Base-by-base conservation (phyloP, 768 basidiomycete genomes). In the Dioszegia aurantiaca region DNA sequence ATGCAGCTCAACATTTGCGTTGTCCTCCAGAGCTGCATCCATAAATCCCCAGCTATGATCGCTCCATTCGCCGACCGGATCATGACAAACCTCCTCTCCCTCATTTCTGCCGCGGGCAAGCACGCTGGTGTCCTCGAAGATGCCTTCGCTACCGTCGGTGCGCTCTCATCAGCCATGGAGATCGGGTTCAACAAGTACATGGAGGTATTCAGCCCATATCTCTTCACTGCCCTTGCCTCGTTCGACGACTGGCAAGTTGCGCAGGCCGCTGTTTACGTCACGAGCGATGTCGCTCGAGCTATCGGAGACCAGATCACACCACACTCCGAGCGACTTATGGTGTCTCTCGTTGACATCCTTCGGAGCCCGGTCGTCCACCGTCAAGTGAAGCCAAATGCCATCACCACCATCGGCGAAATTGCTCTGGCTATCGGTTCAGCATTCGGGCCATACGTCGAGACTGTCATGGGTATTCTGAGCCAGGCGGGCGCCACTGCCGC, bases 171-270 rank as follows among this genome's bases (percentile, higher is more conserved):
- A 17, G 62, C 65, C 31, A 42, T 56, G 4, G 64, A 69, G 56
- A 52, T 56, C 43, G 61, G 59, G 2, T 63, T 67, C 60, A 60
- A 26, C 58, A 74, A 69, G 45, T 68, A 72, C 61, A 65, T 72
- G 55, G 66, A 65, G 26, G 61, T 57, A 0, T 60, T 66, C 46
- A 37, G 45, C 19, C 62, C 59, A 11, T 91, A 81, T 81, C 82
- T 99, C 37, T 87, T 87, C 78, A 84, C 88, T 19, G 94, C 94
- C 19, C 85, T 99, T 64, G 87, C 88, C 67, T 84, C 89, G 0
- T 87, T 91, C 72, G 93, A 98, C 75, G 95, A 98, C 78, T 89
- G 90, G 40, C 91, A 95, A 71, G 82, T 98, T 23, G 95, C 91
- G 80, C 92, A 87, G 6, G 90, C 97, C 55, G 91, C 92, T 16